These are phyloP conservation scores for Fraxinus velutina DNA, from an alignment of 305 asterid species.

Conservation along the genomic window DNA sequence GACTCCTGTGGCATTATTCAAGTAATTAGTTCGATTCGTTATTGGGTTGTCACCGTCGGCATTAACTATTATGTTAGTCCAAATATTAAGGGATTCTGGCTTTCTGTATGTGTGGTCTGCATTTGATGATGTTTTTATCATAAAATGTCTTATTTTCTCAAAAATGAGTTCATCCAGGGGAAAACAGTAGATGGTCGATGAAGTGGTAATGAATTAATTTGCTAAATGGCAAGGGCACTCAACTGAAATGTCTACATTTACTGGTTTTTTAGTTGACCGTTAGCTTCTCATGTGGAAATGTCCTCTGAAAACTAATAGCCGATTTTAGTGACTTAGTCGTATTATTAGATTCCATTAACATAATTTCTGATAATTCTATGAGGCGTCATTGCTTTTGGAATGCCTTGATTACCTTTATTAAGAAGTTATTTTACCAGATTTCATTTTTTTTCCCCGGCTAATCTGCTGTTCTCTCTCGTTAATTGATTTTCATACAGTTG, in stretches of 20 bases:
- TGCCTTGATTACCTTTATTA: background rate
- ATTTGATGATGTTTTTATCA: background rate
- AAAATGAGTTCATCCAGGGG: background rate
- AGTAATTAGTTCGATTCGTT: background rate
- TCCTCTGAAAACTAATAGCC: background rate
- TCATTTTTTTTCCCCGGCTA: background rate
- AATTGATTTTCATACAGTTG: constrained; percentile 25
- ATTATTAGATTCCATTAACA: background rate
- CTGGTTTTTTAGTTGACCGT: background rate
- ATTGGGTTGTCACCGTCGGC: background rate
- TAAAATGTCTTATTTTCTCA: background rate
- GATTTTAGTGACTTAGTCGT: background rate
- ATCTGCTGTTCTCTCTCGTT: constrained; percentile 1
- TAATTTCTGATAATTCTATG: background rate
- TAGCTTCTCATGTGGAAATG: background rate
- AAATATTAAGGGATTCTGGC: background rate
- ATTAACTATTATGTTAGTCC: background rate
- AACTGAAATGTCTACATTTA: background rate
- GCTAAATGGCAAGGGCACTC: background rate
- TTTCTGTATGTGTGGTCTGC: background rate
- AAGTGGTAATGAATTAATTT: background rate
- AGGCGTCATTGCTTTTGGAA: background rate
- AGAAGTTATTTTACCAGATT: background rate
- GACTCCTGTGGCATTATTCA: background rate
- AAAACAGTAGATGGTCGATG: background rate